Evolutionary conservation across 129 eudicot species (phyloP), one percentile per base, ranked within the genome.

Genomic region (Artemisia annua): DNA sequence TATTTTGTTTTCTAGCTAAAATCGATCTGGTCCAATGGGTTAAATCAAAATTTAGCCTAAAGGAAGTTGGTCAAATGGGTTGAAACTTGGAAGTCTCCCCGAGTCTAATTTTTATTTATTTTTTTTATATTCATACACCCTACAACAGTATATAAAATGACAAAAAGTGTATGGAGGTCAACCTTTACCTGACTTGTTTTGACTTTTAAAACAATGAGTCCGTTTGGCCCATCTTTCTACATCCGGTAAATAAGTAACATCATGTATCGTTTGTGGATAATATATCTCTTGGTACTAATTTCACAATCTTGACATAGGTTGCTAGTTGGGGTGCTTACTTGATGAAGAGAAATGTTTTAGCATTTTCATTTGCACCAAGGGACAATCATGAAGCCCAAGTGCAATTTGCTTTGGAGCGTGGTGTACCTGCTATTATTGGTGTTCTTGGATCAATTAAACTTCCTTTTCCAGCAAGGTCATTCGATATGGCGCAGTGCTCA

Each of bases 311-410:
- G 35, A 55, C 51, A 56, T 69, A 83, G 98, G 98, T 92, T 80
- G 98, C 96, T 48, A 92, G 98, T 81, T 92, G 98, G 98, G 96
- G 98, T 73, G 98, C 98, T 54, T 92, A 87, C 81, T 60, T 89
- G 87, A 78, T 92, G 80, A 92, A 92, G 75, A 87, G 96, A 81
- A 92, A 92, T 69, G 92, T 92, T 16, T 78, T 92, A 75, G 70
- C 96, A 14, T 83, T 92, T 95, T 92, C 98, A 75, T 92, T 92
- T 71, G 98, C 98, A 30, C 98, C 98, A 66, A 85, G 88, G 75
- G 98, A 92, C 81, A 92, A 92, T 82, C 98, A 92, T 69, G 98
- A 83, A 86, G 96, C 98, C 13, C 98, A 92, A 78, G 98, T 92
- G 76, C 98, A 92, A 67, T 92, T 92, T 82, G 96, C 98, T 71